These are phyloP conservation scores for Hyaloscypha hepaticicola DNA, from an alignment of 495 filamentous ascomycete genomes.

Conservation along the genomic window DNA sequence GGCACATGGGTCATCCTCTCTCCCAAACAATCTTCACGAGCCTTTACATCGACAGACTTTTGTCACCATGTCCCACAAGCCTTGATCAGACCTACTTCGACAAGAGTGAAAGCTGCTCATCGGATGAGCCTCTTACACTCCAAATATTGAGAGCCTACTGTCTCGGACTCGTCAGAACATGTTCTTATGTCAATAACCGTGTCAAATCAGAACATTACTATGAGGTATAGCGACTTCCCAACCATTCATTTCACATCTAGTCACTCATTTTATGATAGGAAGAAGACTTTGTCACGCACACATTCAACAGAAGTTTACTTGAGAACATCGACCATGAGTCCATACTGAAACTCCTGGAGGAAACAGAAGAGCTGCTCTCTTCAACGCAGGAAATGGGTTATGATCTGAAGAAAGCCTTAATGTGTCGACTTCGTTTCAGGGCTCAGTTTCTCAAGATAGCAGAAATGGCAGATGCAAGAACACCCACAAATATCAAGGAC, in stretches of 20 bases:
- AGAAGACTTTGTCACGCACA: slow-evolving; percentile 91
- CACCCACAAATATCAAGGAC: slow-evolving; percentile 35
- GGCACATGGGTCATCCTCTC: slow-evolving; percentile 92
- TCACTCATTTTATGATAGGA: slow-evolving; percentile 53
- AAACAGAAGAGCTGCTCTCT: slow-evolving; percentile 54
- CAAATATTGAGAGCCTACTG: slow-evolving; percentile 83
- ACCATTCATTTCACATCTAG: not conserved
- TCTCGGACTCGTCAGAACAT: slow-evolving; percentile 77
- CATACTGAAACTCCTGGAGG: slow-evolving; percentile 58
- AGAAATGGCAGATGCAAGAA: slow-evolving; percentile 43
- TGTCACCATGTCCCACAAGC: slow-evolving; percentile 65
- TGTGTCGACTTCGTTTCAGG: slow-evolving; percentile 62
- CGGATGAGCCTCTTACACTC: slow-evolving; percentile 49
- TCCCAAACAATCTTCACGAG: slow-evolving; percentile 96
- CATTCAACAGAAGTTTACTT: slow-evolving; percentile 78
- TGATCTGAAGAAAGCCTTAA: slow-evolving; percentile 58
- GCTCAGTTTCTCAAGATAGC: slow-evolving; percentile 57
- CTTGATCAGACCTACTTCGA: slow-evolving; percentile 71
- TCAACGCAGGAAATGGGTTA: slow-evolving; percentile 43
- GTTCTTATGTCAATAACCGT: slow-evolving; percentile 71
- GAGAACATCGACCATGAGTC: slow-evolving; percentile 55
- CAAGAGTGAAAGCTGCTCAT: slow-evolving; percentile 32
- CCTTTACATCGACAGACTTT: slow-evolving; percentile 81
- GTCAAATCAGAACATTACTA: slow-evolving; percentile 80
- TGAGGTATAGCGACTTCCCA: slow-evolving; percentile 57